Evolutionary conservation across 2,329 filamentous ascomycete species (phyloP).

Genomic region (Neopestalotiopsis rosae): DNA sequence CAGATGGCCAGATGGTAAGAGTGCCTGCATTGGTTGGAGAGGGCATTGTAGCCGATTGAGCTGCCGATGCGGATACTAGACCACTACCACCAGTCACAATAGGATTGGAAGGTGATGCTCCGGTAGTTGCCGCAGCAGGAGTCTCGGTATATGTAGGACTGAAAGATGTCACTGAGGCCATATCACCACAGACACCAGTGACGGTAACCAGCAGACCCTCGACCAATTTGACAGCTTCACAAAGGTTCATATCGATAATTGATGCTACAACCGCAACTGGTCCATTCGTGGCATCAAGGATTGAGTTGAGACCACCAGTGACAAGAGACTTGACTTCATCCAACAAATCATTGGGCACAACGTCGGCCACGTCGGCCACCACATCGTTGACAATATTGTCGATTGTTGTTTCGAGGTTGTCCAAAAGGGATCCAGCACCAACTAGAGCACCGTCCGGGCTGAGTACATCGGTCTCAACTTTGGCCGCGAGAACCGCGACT

Average conservation of each 20-base stretch:
- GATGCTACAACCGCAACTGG: conserved; percentile 27
- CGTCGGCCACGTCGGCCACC: conserved; percentile 22
- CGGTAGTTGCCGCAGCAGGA: background rate
- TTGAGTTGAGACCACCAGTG: conserved; percentile 27
- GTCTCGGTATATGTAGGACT: conserved; percentile 18
- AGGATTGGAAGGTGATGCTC: background rate
- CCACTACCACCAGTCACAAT: background rate
- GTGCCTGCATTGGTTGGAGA: background rate
- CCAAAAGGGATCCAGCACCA: conserved; percentile 25
- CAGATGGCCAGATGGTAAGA: background rate
- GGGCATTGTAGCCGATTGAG: background rate
- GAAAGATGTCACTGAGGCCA: conserved; percentile 24
- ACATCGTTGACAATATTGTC: conserved; percentile 25
- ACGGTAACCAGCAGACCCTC: conserved; percentile 31
- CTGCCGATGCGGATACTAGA: conserved; percentile 5
- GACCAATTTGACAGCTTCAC: conserved; percentile 27
- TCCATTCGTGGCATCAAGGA: conserved; percentile 25
- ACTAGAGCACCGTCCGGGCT: conserved; percentile 26
- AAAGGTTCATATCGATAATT: conserved; percentile 30
- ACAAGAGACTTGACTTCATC: conserved; percentile 24
- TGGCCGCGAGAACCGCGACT: conserved; percentile 28
- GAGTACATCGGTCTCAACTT: conserved; percentile 23
- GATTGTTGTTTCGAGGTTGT: conserved; percentile 27
- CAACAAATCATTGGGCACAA: conserved; percentile 23
- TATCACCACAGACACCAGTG: conserved; percentile 30